Percentiles rank a stretch among this genome's conserved stretches.
These are phyloP conservation scores for Fomitopsis serialis DNA, from an alignment of 768 basidiomycete species.

Conservation along the genomic window DNA sequence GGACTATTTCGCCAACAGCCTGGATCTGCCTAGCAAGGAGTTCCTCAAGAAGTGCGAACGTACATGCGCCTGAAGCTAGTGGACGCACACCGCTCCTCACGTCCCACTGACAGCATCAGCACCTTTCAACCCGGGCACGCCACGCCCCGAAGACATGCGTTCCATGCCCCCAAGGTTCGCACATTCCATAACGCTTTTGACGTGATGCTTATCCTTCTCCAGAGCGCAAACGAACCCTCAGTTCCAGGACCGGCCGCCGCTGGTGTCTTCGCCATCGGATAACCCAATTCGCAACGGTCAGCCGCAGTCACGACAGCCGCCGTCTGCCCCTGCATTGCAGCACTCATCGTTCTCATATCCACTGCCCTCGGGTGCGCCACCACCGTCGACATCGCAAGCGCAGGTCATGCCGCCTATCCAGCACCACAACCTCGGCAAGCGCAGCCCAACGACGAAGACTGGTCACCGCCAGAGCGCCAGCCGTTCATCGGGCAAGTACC, in stretches of 20 bases:
- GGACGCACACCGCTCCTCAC: slow-evolving; percentile 45
- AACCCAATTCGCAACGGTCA: slow-evolving; percentile 30
- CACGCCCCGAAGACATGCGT: slow-evolving; percentile 17
- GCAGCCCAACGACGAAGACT: slow-evolving; percentile 13
- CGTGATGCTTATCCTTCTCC: slow-evolving; percentile 13
- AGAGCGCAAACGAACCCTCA: slow-evolving; percentile 23
- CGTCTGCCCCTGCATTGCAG: slow-evolving; percentile 34
- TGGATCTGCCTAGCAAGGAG: slow-evolving; percentile 91
- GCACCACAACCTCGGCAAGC: slow-evolving; percentile 34
- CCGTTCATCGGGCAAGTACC: slow-evolving; percentile 17
- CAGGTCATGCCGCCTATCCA: slow-evolving; percentile 41
- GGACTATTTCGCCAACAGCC: slow-evolving; percentile 82
- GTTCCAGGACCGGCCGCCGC: slow-evolving; percentile 40
- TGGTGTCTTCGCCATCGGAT: slow-evolving; percentile 34
- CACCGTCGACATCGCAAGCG: slow-evolving; percentile 41
- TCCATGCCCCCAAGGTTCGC: slow-evolving; percentile 21
- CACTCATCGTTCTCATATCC: slow-evolving; percentile 43
- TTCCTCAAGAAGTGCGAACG: slow-evolving; percentile 95
- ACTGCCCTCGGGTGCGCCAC: slow-evolving; percentile 33
- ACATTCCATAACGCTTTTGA: background rate
- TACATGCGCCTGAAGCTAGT: slow-evolving; percentile 65
- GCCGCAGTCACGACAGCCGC: slow-evolving; percentile 25
- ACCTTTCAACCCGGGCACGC: slow-evolving; percentile 31
- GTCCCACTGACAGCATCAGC: slow-evolving; percentile 30
- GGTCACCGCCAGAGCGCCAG: slow-evolving; percentile 16